Percentiles rank a stretch among this genome's conserved stretches.
Evolutionary conservation across 805 yeast genomes (phyloP).

Genomic region (Saccharomycopsis guyanensis): DNA sequence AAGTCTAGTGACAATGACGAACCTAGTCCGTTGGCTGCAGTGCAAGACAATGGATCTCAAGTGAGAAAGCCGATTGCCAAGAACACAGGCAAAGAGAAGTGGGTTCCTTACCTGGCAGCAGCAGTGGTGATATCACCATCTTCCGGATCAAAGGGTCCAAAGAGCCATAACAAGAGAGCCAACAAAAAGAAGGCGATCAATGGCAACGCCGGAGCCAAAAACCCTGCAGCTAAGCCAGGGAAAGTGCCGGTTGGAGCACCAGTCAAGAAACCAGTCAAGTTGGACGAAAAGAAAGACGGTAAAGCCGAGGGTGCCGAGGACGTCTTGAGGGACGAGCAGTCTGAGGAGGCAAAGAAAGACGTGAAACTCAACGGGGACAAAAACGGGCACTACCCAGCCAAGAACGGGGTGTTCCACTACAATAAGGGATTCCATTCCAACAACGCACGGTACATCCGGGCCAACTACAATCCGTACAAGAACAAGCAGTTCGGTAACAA

Average conservation of each 20-base stretch:
- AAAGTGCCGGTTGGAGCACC: background rate
- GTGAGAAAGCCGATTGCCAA: constrained; percentile 23
- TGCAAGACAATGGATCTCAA: constrained; percentile 16
- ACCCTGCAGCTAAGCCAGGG: background rate
- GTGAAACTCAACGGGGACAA: background rate
- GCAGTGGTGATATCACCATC: constrained; percentile 29
- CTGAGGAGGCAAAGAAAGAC: background rate
- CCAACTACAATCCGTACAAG: constrained; percentile 16
- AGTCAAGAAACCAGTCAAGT: background rate
- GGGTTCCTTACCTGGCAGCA: constrained; percentile 64
- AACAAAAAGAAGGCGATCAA: constrained; percentile 12
- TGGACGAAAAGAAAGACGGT: background rate
- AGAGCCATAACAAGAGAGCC: constrained; percentile 12
- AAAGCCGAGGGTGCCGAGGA: background rate
- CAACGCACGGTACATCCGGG: constrained; percentile 8
- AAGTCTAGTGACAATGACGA: constrained; percentile 18
- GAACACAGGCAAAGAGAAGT: constrained; percentile 48
- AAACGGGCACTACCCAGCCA: background rate
- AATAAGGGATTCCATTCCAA: constrained; percentile 22
- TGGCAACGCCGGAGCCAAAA: background rate
- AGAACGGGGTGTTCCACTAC: constrained; percentile 13
- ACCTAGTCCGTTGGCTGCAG: constrained; percentile 10
- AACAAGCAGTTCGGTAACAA: constrained; percentile 5
- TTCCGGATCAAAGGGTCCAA: constrained; percentile 2
- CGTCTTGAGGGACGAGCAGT: background rate